Evolutionary conservation across 108 stramenopile genomes (phyloP).

Genomic region (Aureococcus anophagefferens): DNA sequence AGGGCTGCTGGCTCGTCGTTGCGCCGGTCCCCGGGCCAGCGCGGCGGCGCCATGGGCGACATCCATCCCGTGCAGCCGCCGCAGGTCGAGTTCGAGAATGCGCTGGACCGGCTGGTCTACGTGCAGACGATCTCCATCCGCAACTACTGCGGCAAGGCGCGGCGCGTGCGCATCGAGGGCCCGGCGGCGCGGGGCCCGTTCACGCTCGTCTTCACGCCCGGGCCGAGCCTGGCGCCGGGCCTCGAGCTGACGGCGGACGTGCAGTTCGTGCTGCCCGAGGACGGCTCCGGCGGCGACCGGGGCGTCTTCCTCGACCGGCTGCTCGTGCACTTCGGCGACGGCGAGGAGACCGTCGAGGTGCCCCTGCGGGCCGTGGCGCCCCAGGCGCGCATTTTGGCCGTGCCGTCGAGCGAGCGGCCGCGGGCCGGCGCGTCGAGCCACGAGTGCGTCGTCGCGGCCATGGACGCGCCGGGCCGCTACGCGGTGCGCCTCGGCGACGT

Average conservation of each 20-base stretch:
- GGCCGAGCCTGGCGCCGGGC: conserved; percentile 21
- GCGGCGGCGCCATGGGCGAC: too few species aligned
- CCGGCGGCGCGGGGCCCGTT: conserved; percentile 3
- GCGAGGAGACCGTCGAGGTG: not conserved
- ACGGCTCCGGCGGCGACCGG: not conserved
- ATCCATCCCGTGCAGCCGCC: conserved; percentile 7
- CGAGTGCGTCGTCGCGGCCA: not conserved
- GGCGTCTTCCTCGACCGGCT: conserved; percentile 12
- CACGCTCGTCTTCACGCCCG: conserved; percentile 20
- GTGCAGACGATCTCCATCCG: conserved; percentile 23
- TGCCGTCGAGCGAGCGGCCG: conserved; percentile 1
- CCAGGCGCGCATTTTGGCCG: conserved; percentile 5
- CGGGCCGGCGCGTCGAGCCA: not conserved
- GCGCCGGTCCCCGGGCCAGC: too few species aligned
- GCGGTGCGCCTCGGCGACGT: conserved; percentile 3
- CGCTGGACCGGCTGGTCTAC: conserved; percentile 15
- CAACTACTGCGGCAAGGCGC: conserved; percentile 7
- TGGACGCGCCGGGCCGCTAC: not conserved
- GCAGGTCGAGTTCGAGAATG: conserved; percentile 14
- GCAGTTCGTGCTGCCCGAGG: conserved; percentile 20
- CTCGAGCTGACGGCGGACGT: conserved; percentile 26
- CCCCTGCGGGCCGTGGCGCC: conserved; percentile 5
- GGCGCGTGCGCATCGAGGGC: conserved; percentile 12
- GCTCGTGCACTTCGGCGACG: conserved; percentile 2
- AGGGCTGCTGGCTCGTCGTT: too few species aligned